Evolutionary conservation across 495 filamentous ascomycete species (phyloP), one percentile per base, ranked within the genome.

Genomic region (Penicillium waksmanii): DNA sequence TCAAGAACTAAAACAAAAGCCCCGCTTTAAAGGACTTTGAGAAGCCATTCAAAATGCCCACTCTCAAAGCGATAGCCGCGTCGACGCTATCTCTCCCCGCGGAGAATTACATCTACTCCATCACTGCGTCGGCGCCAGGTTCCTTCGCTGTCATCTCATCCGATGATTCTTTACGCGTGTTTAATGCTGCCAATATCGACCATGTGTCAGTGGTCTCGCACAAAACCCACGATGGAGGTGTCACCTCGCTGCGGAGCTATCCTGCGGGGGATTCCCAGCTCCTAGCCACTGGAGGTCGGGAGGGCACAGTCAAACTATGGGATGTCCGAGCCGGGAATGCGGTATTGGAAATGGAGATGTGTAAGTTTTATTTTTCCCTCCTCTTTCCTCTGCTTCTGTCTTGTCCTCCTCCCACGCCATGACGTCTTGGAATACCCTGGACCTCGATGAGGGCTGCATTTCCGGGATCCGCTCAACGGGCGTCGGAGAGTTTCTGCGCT

Each of bases 131-230:
- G 1, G 68, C 66, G 7, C 63, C 66, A 9, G 66, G 63, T 7
- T 57, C 61, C 5, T 75, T 85, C 51, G 82, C 80, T 4, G 77
- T 78, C 13, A 83, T 85, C 58, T 79, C 81, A 3, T 85, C 82
- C n/a, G 81, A 84, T 68, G 80, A 85, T 68, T 83, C 82, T 11
- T 66, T 85, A 47, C 79, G 81, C 23, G 54, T 82, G 1, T 73
- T 84, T 56, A 78, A 82, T 62, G 72, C 71, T 21, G 53, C 73
- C 18, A 63, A 67, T 49, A 71, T 84, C 36, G 57, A 70, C 25
- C 68, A 72, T 48, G 66, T 69, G 7, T 70, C 73, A 18, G 66
- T 77, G 35, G 56, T 74, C 34, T 66, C 70, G 3, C 33, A 57
- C 8, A 65, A 72, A 48, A 66, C 73, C n/a, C 76, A 82, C 46